These are phyloP conservation scores for Serendipita sp. DNA, from an alignment of 768 basidiomycete genomes.

Conservation along the genomic window DNA sequence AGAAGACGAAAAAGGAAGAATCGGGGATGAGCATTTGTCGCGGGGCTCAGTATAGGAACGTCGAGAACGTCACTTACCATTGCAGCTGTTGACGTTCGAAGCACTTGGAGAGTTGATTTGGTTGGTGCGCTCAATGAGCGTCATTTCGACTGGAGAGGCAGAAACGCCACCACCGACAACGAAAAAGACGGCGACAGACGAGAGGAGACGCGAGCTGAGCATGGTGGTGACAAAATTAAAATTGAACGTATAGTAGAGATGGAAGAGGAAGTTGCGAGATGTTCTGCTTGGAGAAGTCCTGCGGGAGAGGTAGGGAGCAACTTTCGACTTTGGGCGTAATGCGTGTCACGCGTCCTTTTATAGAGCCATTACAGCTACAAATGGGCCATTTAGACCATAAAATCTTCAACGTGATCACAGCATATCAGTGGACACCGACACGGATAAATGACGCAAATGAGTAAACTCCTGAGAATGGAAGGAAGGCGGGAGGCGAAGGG, in stretches of 20 bases:
- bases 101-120: neutral
- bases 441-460: too few species aligned
- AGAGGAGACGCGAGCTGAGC: neutral
- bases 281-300: neutral
- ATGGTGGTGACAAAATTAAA: neutral
- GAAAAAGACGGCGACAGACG: neutral
- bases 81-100: neutral
- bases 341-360: too few species aligned
- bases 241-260: neutral
- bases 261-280: neutral
- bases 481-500: too few species aligned
- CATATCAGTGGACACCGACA: too few species aligned
- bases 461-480: too few species aligned
- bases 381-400: too few species aligned
- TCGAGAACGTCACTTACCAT: neutral
- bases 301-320: neutral
- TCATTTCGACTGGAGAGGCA: neutral
- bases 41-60: neutral
- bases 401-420: too few species aligned
- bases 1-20: neutral
- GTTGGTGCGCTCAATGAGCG: neutral
- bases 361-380: too few species aligned
- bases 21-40: neutral
- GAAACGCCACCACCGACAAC: neutral
- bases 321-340: neutral